These are phyloP conservation scores for Erysimum cheiri DNA, from an alignment of 441 rosid species.

Conservation along the genomic window DNA sequence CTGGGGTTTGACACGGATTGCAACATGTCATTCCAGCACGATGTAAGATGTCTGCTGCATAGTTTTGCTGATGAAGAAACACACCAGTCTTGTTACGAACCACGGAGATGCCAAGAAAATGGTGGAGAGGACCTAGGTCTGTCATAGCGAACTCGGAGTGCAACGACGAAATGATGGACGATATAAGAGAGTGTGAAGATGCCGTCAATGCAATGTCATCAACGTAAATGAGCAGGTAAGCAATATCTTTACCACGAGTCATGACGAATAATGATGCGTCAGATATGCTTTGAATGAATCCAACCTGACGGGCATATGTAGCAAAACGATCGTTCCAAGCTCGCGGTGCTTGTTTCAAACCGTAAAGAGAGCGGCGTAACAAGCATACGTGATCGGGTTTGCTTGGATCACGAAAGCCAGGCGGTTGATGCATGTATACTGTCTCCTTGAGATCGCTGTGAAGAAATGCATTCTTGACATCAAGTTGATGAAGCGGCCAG, in stretches of 20 bases:
- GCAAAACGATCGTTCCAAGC: not conserved
- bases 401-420: too few relatives aligned
- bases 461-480: too few relatives aligned
- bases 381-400: too few relatives aligned
- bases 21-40: not conserved
- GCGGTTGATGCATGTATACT: too few relatives aligned
- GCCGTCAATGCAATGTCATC: not conserved
- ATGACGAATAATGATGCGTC: not conserved
- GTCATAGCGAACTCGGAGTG: too few relatives aligned
- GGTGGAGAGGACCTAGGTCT: not conserved
- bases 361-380: not conserved
- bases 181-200: not conserved
- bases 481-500: too few relatives aligned
- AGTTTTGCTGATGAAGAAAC: not conserved
- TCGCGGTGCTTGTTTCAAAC: not conserved
- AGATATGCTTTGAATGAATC: not conserved
- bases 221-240: not conserved
- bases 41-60: not conserved
- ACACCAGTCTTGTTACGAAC: too few relatives aligned
- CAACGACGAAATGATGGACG: not conserved
- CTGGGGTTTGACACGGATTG: not conserved
- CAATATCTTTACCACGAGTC: not conserved
- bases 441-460: too few relatives aligned
- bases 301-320: not conserved
- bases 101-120: not conserved